Base-by-base conservation (phyloP, 1,284 basidiomycete genomes). In the Boletus calvinii region DNA sequence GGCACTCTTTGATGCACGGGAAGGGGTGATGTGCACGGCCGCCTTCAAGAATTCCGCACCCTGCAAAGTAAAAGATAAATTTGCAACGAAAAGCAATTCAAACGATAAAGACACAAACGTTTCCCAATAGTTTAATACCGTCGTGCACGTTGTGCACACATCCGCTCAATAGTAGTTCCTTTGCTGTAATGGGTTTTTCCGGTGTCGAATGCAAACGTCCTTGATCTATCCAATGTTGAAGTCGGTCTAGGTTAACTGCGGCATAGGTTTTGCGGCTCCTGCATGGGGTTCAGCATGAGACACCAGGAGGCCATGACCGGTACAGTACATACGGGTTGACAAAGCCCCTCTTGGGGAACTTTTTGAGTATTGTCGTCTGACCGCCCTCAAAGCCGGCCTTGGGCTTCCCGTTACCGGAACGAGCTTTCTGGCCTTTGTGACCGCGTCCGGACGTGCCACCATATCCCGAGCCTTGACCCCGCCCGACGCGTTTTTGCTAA, bases 401-500 rank as follows among this genome's bases (percentile, higher is more conserved):
- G 24, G 66, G 66, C 42, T 93, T 91, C n/a, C 94, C 92, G 62
- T 92, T 88, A 6, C 96, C 95, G 18, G 91, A 84, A 52, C 96
- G 84, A 39, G 95, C 89, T 56, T 95, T 96, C 71, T 97, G 94
- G 63, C 96, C 96, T 67, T 99, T 99, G 72, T 93, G 84, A 74
- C 96, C 96, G 50, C 93, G 83, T 57, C 94, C 94, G 4, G 94
- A 87, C 0, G 94, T 98, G 53, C 93, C 89, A 62, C 96, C 96
- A 60, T 91, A 83, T 29, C 89, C 90, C 1, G 93, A 94, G 18
- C 90, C 90, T 71, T 92, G 87, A 69, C 96, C 96, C 67, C 96
- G 81, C 70, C 96, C 96, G 37, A 96, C 81, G 66, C 96, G 90
- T 81, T 94, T 94, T 84, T 90, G 85, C 94, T 94, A 48, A 24